A percentile compares a stretch with the other conserved stretches of the same genome.
phyloP scores from a whole-genome alignment of 176 grass and related monocot genomes.

The Chrysopogon serrulatus region DNA sequence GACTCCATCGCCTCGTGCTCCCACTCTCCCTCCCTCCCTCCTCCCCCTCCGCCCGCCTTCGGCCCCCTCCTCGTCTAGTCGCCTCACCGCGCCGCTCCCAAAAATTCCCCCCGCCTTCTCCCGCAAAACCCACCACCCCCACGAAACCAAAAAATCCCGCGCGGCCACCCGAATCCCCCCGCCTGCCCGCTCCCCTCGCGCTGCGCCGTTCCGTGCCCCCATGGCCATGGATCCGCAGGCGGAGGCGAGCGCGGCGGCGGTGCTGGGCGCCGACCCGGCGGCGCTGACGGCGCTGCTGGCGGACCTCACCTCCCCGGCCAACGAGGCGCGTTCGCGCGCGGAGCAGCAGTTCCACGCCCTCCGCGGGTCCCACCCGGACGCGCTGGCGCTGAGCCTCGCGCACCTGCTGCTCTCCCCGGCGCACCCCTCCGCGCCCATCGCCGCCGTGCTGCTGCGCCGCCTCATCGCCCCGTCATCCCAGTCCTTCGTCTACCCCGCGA shows the following conservation, averaged over 20 bases:
- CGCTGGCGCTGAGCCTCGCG: conserved; percentile 64
- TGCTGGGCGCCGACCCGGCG: conserved; percentile 64
- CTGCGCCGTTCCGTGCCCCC: not conserved
- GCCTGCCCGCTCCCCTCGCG: not conserved
- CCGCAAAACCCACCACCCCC: conserved; percentile 24
- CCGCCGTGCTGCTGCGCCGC: conserved; percentile 54
- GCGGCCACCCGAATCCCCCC: conserved; percentile 16
- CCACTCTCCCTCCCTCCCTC: not conserved
- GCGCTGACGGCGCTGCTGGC: conserved; percentile 53
- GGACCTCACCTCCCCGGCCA: conserved; percentile 75
- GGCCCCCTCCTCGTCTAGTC: not conserved
- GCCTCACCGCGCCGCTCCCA: conserved; percentile 18
- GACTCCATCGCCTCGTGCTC: conserved; percentile 5
- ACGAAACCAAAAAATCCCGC: conserved; percentile 40
- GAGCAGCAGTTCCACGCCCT: conserved; percentile 71
- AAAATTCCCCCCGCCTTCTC: conserved; percentile 15
- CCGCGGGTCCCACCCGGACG: conserved; percentile 52
- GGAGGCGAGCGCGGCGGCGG: conserved; percentile 29
- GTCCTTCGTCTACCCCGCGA: conserved; percentile 49
- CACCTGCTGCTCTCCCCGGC: conserved; percentile 67
- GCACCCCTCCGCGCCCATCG: conserved; percentile 44
- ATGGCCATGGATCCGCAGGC: conserved; percentile 37
- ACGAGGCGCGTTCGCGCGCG: conserved; percentile 71
- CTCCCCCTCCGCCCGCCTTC: not conserved
- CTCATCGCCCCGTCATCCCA: conserved; percentile 40